Base-by-base conservation (phyloP, 495 filamentous ascomycete genomes). In the Antarctomyces pellizariae region DNA sequence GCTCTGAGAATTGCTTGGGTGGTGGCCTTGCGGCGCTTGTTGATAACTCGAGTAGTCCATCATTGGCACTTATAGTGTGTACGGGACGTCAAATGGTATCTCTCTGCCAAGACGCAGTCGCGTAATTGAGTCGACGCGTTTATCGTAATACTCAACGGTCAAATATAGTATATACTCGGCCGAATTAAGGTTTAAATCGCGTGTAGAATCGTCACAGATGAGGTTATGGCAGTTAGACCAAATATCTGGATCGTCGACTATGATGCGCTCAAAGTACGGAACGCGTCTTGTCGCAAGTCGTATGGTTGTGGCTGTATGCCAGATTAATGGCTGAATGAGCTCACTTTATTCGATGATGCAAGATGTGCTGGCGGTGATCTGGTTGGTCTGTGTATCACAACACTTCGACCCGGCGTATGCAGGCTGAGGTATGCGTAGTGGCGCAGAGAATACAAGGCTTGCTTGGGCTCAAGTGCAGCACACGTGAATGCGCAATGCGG, bases 21-120 rank as follows among this genome's bases (percentile, higher is more conserved):
- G 64, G 30, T 60, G 48, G 45, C 48, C 50, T 41, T 57, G 59
- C 43, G 54, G 54, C 46, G 63, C 62, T 50, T 62, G 56, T 41
- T 61, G 64, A 42, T 71, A 70, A 62, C 61, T 59, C 40, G 64
- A 62, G 64, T 72, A 72, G 48, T 72, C 67, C 62, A 69, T 71
- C 57, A 68, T 64, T 48, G 44, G 47, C 40, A 38, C 37, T 37
- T 25, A 40, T 33, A 24, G 20, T 19, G 34, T 39, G 35, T 41
- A 32, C 36, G 39, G 36, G 36, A 38, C 36, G 41, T 35, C 31
- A 30, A 33, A 32, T 31, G 24, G 24, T 32, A 24, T 19, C 26
- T 29, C 33, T 32, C 33, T 39, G 33, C 36, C 37, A 27, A 33
- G 31, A 30, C 12, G 24, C 25, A 28, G 25, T 33, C 28, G 32